Evolutionary conservation across 352 stramenopile species (phyloP).

Genomic region (Phytophthora parvispora): DNA sequence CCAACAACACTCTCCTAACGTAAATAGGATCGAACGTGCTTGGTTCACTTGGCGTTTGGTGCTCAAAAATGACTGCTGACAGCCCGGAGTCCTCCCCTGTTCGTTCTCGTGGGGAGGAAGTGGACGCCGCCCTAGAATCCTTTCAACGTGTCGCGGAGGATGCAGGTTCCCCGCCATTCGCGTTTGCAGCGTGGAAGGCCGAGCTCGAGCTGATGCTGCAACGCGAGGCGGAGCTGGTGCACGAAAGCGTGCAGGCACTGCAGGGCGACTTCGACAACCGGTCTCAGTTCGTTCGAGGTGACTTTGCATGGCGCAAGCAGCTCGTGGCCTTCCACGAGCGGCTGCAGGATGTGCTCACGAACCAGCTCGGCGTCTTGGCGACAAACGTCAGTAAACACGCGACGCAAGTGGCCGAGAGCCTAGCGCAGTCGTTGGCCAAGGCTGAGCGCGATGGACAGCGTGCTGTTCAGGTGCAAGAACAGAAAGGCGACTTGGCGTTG

Average conservation of each 20-base stretch:
- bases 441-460: conserved; percentile 42
- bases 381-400: conserved; percentile 41
- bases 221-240: conserved; percentile 25
- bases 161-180: conserved; percentile 15
- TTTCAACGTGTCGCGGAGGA: not conserved
- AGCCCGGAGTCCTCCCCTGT: no score
- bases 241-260: conserved; percentile 42
- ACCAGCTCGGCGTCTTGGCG: conserved; percentile 28
- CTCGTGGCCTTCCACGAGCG: conserved; percentile 54
- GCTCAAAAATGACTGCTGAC: no score
- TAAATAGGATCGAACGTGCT: no score
- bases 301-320: conserved; percentile 75
- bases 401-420: conserved; percentile 37
- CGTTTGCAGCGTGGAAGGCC: conserved; percentile 49
- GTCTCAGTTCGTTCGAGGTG: conserved; percentile 68
- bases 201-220: conserved; percentile 45
- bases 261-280: conserved; percentile 65
- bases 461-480: conserved; percentile 47
- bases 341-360: conserved; percentile 50
- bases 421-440: conserved; percentile 50
- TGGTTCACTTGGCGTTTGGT: no score
- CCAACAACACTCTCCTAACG: no score
- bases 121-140: not conserved
- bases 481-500: conserved; percentile 66
- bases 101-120: no score